phyloP scores from a whole-genome alignment of 176 grass and related monocot species.

The Ampelocalamus luodianensis region DNA sequence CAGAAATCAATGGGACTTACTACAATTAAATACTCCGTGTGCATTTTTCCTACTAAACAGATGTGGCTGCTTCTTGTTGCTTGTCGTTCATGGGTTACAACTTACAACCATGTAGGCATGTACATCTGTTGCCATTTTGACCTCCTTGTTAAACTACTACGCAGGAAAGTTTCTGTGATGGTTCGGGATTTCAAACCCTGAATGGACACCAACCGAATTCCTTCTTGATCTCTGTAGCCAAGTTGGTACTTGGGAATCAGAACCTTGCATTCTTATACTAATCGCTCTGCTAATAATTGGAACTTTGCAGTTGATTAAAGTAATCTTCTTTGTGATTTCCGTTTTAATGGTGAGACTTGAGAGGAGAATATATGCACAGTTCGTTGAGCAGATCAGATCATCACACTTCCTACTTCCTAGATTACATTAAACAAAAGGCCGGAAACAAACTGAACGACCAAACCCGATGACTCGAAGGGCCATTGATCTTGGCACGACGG shows the following conservation, averaged over 20 bases:
- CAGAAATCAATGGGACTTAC: neutral
- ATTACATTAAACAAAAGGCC: slow-evolving; percentile 1
- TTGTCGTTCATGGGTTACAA: slow-evolving; percentile 1
- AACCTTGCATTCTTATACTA: slow-evolving; percentile 42
- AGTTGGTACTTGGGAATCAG: slow-evolving; percentile 50
- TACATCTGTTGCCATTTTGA: slow-evolving; percentile 47
- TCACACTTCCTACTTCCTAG: slow-evolving; percentile 24
- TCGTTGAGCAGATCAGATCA: slow-evolving; percentile 40
- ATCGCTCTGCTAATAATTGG: slow-evolving; percentile 48
- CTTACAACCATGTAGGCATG: neutral
- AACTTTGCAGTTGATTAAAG: slow-evolving; percentile 32
- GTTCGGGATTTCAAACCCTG: slow-evolving; percentile 15
- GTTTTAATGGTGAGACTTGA: slow-evolving; percentile 7
- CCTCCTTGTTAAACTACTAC: slow-evolving; percentile 49
- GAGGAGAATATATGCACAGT: slow-evolving; percentile 40
- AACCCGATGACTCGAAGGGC: neutral
- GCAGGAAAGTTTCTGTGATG: slow-evolving; percentile 51
- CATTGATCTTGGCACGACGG: neutral
- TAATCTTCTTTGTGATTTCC: slow-evolving; percentile 35
- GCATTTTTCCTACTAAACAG: neutral
- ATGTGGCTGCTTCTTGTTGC: neutral
- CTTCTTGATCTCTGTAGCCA: slow-evolving; percentile 46
- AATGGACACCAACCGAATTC: slow-evolving; percentile 43
- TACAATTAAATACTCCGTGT: neutral
- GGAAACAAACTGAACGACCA: neutral